Evolutionary conservation across 1,139 yeast genomes (phyloP), one percentile per base, ranked within the genome.

Genomic region (Tardiomyces digboiensis): DNA sequence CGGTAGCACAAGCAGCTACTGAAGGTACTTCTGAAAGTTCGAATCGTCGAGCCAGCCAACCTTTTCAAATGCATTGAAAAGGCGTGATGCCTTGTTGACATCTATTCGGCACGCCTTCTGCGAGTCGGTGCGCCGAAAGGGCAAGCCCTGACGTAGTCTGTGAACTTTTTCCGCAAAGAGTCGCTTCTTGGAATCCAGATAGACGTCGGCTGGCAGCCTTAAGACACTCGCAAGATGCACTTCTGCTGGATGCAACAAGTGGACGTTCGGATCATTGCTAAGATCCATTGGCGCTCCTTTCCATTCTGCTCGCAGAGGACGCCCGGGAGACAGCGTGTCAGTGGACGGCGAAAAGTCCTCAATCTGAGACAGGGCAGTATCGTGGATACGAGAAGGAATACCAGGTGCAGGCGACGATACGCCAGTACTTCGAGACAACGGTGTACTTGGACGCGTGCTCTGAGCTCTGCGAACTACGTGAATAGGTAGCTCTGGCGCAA

Each of bases 101-200:
- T 91, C 98, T 51, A 91, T 89, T 54, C 96, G 78, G 63, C 97
- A 89, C 8, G 97, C 95, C 71, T 91, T 89, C 66, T 91, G 97
- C 13, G 97, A 94, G 64, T 91, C 98, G 0, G 97, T 91, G 67
- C 97, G 80, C 68, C 97, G 81, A 67, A 91, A 91, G 40, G 91
- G 94, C 63, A 83, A 74, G 26, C 85, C 86, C 46, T 72, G 72
- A 59, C 77, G 79, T 59, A 83, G 66, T 49, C 97, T 75, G 49
- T 77, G 76, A 37, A 88, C 94, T 67, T 89, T 89, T 62, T 91
- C 97, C 50, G 78, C 76, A 64, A 91, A 91, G 36, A 91, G 70
- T 55, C 98, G 75, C 64, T 93, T 78, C 71, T 91, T 91, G 7
- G 96, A 86, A 64, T 91, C 98, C 60, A 89, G 70, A 61, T 88